phyloP scores from a whole-genome alignment of 345 rosid genomes.

The Hibiscus syriacus region DNA sequence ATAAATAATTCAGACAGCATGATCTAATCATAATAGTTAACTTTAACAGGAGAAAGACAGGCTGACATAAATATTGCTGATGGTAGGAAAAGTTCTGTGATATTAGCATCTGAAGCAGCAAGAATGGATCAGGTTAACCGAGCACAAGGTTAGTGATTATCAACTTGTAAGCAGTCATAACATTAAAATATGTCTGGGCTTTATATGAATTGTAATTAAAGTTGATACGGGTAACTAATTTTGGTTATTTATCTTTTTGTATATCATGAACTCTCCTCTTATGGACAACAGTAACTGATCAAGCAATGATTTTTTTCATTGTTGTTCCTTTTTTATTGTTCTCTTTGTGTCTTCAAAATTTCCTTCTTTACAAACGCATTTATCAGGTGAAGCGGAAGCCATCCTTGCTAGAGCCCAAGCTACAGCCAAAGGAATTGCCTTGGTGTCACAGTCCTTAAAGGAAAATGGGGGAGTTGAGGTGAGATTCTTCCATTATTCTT shows the following conservation, averaged over 20 bases:
- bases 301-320: not conserved
- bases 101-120: slow-evolving; percentile 69
- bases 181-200: not conserved
- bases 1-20: not conserved
- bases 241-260: not conserved
- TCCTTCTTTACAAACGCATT: not conserved
- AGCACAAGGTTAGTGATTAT: slow-evolving; percentile 1
- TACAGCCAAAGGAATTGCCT: slow-evolving; percentile 59
- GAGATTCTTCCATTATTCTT: slow-evolving; percentile 12
- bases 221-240: slow-evolving; percentile 14
- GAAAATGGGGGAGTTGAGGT: slow-evolving; percentile 84
- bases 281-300: not conserved
- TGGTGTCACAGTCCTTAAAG: slow-evolving; percentile 64
- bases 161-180: not conserved
- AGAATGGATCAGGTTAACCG: slow-evolving; percentile 46
- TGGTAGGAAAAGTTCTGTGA: slow-evolving; percentile 64
- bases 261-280: not conserved
- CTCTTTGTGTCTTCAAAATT: slow-evolving; percentile 9
- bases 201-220: not conserved
- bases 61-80: slow-evolving; percentile 71
- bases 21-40: not conserved
- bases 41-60: slow-evolving; percentile 51
- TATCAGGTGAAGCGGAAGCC: slow-evolving; percentile 90
- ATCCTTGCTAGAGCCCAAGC: slow-evolving; percentile 80
- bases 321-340: not conserved